Evolutionary conservation across 1,284 basidiomycete species (phyloP).

Genomic region (Phenoliferia sp.): DNA sequence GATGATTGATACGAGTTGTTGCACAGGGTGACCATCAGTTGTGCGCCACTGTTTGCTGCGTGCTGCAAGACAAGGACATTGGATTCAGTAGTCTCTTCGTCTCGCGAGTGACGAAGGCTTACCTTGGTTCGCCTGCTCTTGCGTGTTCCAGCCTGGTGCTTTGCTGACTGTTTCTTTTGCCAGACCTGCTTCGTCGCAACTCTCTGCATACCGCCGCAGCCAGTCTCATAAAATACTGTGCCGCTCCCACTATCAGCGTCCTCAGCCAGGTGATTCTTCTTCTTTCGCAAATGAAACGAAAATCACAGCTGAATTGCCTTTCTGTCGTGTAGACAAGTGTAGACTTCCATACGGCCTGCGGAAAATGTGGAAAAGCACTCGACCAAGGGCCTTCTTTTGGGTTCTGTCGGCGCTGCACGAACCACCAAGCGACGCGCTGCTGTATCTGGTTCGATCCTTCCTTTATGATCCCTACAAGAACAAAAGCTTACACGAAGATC

Average conservation of each 20-base stretch:
- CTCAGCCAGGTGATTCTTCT: conserved; percentile 16
- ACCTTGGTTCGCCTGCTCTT: conserved; percentile 12
- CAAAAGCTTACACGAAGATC: not conserved
- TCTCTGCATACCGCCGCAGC: conserved; percentile 26
- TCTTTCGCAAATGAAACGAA: not conserved
- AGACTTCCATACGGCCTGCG: conserved; percentile 28
- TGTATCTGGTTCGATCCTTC: conserved; percentile 23
- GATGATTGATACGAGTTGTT: not conserved
- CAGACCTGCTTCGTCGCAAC: conserved; percentile 21
- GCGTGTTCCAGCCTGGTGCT: too few species aligned
- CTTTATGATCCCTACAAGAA: not conserved
- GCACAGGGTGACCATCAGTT: conserved; percentile 30
- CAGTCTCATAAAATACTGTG: conserved; percentile 22
- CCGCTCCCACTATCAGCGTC: conserved; percentile 1
- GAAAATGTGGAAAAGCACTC: conserved; percentile 24
- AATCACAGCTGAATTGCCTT: not conserved
- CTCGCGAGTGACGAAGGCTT: conserved; percentile 25
- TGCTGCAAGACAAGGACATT: conserved; percentile 7
- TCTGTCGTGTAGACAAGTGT: conserved; percentile 19
- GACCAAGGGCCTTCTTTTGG: conserved; percentile 18
- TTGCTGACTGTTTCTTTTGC: not conserved
- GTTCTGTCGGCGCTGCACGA: conserved; percentile 16
- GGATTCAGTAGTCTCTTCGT: conserved; percentile 15
- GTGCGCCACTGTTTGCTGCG: conserved; percentile 21
- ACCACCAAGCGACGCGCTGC: conserved; percentile 12